Base-by-base conservation (phyloP, 805 yeast species). In the Yamadazyma endophytica region DNA sequence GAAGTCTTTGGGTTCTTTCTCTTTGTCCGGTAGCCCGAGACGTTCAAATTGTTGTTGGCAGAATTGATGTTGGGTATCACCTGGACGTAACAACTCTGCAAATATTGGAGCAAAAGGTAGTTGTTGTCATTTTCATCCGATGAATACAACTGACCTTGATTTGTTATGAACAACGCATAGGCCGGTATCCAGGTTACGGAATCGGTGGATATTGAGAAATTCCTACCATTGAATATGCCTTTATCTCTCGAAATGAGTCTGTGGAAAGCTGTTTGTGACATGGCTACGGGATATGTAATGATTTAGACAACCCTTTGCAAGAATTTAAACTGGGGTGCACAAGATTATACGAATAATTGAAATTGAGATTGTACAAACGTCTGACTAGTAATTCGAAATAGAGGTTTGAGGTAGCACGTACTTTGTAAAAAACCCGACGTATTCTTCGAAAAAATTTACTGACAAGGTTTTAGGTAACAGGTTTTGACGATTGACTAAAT, bases 51-150 rank as follows among this genome's bases (percentile, higher is more conserved):
- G 17, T 26, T 24, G 17, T 33, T 15, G 9, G 26, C 26, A 3
- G 29, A 16, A 14, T 33, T 39, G 23, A 54, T 32, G 29, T 47
- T 46, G 6, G 69, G 58, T 22, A 44, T 50, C 17, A 65, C 45
- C 32, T 59, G 69, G 9, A 65, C 60, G 33, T 46, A 56, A 43
- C 71, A 64, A 12, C 67, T 52, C 42, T 65, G 71, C 20, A 65
- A 49, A 26, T 49, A 52, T 25, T 52, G 55, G 19, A 64, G 39
- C 8, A 64, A 49, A 9, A 62, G 39, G 36, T 53, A 50, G 31
- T 50, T 52, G 28, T 47, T 44, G 21, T 53, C 58, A 14, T 39
- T 40, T 16, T 56, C 62, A 39, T 57, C 65, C 9, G 49, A 36
- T 18, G 61, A 58, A 32, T 44, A 53, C 24, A 65, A 33, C 26